Conservation (phyloP, 345 rosid genomes). For the Boechera stricta region DNA sequence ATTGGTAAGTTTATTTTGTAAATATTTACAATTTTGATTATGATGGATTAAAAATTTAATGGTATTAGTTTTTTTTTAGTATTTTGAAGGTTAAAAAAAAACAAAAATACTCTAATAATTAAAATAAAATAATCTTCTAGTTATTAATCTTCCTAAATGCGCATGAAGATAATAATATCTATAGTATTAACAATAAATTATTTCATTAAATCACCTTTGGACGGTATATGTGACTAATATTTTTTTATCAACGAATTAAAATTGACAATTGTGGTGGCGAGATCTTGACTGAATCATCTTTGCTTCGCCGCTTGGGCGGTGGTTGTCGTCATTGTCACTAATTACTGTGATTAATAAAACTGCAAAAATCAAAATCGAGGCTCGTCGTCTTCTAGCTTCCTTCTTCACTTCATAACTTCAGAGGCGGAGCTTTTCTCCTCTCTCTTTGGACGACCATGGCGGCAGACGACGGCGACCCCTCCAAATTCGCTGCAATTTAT, state of each 20-base stretch:
- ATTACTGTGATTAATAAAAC: constrained; percentile 9
- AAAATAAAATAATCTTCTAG: too few relatives aligned
- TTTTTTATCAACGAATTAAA: neutral
- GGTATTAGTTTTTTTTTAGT: too few relatives aligned
- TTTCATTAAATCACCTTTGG: neutral
- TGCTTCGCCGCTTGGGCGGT: constrained; percentile 47
- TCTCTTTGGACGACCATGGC: constrained; percentile 51
- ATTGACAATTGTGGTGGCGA: constrained; percentile 8
- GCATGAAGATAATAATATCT: constrained; percentile 9
- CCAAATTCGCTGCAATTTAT: constrained; percentile 47
- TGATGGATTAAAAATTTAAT: too few relatives aligned
- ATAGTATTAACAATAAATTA: too few relatives aligned
- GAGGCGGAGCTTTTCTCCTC: constrained; percentile 36
- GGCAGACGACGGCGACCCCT: constrained; percentile 58
- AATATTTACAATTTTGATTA: too few relatives aligned
- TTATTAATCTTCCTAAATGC: too few relatives aligned
- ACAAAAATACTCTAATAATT: too few relatives aligned
- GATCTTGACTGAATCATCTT: constrained; percentile 32
- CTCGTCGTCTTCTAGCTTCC: constrained; percentile 31
- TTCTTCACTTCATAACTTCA: constrained; percentile 19
- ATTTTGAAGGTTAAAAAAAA: neutral
- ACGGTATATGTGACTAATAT: neutral
- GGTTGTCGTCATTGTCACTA: constrained; percentile 13
- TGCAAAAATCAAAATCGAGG: neutral
- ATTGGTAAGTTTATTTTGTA: too few relatives aligned